These are phyloP conservation scores for Scheffersomyces insectosa DNA, from an alignment of 1,139 yeast species.

Conservation along the genomic window DNA sequence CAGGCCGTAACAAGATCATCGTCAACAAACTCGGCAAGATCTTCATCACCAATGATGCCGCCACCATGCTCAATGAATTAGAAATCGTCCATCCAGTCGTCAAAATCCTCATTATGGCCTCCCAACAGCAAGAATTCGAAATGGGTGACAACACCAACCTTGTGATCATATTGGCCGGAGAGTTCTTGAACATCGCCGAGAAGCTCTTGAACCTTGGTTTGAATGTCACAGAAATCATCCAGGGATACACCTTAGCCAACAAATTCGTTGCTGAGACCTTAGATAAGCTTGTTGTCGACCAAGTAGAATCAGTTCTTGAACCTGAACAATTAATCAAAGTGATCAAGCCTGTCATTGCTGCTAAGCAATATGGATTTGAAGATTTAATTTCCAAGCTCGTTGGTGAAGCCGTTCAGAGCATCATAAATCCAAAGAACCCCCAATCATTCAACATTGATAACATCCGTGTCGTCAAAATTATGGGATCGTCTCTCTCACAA, in stretches of 20 bases:
- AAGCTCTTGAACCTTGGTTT: constrained; percentile 81
- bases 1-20: constrained; percentile 94
- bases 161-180: constrained; percentile 77
- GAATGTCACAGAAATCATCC: constrained; percentile 85
- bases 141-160: constrained; percentile 54
- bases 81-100: constrained; percentile 98
- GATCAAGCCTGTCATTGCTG: constrained; percentile 83
- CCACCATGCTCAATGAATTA: constrained; percentile 89
- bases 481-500: constrained; percentile 81
- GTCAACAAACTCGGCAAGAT: constrained; percentile 81
- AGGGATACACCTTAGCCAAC: constrained; percentile 84
- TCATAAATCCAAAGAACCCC: constrained; percentile 68
- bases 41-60: constrained; percentile 93
- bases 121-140: constrained; percentile 94
- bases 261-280: constrained; percentile 70
- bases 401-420: constrained; percentile 81
- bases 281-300: constrained; percentile 64
- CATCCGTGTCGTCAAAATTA: constrained; percentile 90
- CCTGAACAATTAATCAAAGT: constrained; percentile 67
- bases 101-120: constrained; percentile 91
- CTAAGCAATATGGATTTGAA: constrained; percentile 92
- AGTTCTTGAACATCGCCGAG: constrained; percentile 79
- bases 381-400: constrained; percentile 74
- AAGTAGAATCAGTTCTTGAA: constrained; percentile 58
- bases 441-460: constrained; percentile 73